Evolutionary conservation across 495 filamentous ascomycete species (phyloP).

Genomic region (Parathielavia hyrcaniae): DNA sequence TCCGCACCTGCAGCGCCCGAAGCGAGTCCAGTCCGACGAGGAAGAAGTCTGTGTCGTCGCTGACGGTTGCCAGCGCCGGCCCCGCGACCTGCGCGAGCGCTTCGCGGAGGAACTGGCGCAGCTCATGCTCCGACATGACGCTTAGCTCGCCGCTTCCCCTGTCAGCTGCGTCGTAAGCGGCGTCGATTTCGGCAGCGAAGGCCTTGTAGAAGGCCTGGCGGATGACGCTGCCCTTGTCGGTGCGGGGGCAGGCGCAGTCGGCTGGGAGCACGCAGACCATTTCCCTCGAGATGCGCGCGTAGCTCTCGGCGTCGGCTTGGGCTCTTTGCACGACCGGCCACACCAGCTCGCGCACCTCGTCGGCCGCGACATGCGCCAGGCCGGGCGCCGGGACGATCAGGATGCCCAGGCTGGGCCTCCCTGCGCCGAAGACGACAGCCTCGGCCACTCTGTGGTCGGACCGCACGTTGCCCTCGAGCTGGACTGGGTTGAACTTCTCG

Average conservation of each 20-base stretch:
- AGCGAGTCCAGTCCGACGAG: conserved; percentile 50
- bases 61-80: not conserved
- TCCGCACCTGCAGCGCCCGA: conserved; percentile 40
- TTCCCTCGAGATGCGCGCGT: conserved; percentile 48
- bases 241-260: conserved; percentile 40
- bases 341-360: not conserved
- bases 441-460: not conserved
- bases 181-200: conserved; percentile 44
- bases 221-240: conserved; percentile 54
- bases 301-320: conserved; percentile 19
- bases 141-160: not conserved
- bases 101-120: not conserved
- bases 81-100: not conserved
- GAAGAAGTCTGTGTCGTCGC: conserved; percentile 45
- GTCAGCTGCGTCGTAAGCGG: conserved; percentile 40
- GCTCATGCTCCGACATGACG: not conserved
- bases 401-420: conserved; percentile 20
- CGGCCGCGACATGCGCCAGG: not conserved
- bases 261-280: conserved; percentile 42
- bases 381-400: not conserved
- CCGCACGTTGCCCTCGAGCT: not conserved
- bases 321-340: not conserved
- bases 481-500: conserved; percentile 61
- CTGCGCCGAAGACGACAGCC: conserved; percentile 53
- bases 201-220: conserved; percentile 44